Evolutionary conservation across 164 flowering plant genomes (phyloP).

Genomic region (Berberis thunbergii): DNA sequence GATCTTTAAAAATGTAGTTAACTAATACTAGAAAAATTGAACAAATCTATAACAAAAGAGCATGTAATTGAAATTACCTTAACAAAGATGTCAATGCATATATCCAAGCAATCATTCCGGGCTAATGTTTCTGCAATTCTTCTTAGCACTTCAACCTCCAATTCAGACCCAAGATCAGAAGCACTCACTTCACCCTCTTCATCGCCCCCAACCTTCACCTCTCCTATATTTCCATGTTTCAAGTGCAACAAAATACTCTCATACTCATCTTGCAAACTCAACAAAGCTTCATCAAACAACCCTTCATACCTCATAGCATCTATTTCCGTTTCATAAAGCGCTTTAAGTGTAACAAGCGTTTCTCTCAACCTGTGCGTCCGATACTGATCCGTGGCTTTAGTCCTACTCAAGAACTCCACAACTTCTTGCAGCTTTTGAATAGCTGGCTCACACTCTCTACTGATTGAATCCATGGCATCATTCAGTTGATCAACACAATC

Average conservation of each 20-base stretch:
- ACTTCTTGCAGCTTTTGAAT: constrained; percentile 67
- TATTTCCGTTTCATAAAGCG: constrained; percentile 52
- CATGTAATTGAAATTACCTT: constrained; percentile 32
- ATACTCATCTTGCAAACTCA: constrained; percentile 57
- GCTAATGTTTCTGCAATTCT: constrained; percentile 50
- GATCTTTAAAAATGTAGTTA: too few species aligned
- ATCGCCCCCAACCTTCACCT: neutral
- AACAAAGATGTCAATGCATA: constrained; percentile 61
- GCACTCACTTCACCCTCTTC: constrained; percentile 2
- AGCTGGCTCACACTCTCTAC: constrained; percentile 47
- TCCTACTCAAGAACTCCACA: constrained; percentile 73
- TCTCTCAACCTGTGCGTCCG: constrained; percentile 40
- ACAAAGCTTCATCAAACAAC: constrained; percentile 52
- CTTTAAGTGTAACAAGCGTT: constrained; percentile 44
- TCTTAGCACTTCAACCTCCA: constrained; percentile 40
- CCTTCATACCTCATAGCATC: constrained; percentile 67
- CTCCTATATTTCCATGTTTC: constrained; percentile 31
- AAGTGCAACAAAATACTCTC: constrained; percentile 38
- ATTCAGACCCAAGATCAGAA: constrained; percentile 33
- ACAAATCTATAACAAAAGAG: neutral
- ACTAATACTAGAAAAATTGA: too few species aligned
- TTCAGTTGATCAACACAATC: constrained; percentile 43
- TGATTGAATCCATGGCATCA: constrained; percentile 25
- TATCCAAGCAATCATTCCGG: constrained; percentile 60
- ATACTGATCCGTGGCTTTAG: constrained; percentile 52